A percentile compares a stretch with the other conserved stretches of the same genome.
Evolutionary conservation across 257 asterid genomes (phyloP).

Genomic region (Rauvolfia tetraphylla): DNA sequence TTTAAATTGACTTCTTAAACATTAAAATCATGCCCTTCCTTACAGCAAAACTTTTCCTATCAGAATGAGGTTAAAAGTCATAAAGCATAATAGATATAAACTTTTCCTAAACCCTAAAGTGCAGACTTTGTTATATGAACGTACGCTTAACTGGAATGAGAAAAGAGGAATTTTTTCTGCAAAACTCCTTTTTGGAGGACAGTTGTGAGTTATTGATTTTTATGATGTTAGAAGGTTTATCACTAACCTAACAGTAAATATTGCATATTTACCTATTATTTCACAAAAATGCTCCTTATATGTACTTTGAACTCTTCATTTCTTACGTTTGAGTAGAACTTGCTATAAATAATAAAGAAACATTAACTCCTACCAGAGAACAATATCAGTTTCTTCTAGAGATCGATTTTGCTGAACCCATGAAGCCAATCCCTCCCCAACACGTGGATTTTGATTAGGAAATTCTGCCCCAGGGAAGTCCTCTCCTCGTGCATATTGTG

Average conservation of each 20-base stretch:
- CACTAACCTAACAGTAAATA: background rate
- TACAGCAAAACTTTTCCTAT: background rate
- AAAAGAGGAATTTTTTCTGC: no score
- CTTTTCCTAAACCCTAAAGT: background rate
- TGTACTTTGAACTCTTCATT: background rate
- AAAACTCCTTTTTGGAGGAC: background rate
- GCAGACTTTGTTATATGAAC: background rate
- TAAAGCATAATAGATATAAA: background rate
- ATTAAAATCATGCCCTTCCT: background rate
- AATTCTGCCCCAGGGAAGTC: constrained; percentile 98
- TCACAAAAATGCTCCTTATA: background rate
- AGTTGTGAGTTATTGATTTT: background rate
- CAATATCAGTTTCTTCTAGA: constrained; percentile 81
- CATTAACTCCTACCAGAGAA: constrained; percentile 64
- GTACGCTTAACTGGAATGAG: background rate
- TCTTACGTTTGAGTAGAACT: background rate
- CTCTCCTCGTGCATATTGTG: constrained; percentile 81
- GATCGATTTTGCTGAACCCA: constrained; percentile 89
- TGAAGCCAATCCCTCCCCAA: constrained; percentile 88
- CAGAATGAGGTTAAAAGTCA: background rate
- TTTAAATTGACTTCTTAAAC: background rate
- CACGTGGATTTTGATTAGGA: constrained; percentile 98
- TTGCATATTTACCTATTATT: background rate
- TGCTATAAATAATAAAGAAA: background rate
- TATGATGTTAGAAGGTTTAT: background rate